Conservation (phyloP, 78 protist species). For the Acrasis kona region DNA sequence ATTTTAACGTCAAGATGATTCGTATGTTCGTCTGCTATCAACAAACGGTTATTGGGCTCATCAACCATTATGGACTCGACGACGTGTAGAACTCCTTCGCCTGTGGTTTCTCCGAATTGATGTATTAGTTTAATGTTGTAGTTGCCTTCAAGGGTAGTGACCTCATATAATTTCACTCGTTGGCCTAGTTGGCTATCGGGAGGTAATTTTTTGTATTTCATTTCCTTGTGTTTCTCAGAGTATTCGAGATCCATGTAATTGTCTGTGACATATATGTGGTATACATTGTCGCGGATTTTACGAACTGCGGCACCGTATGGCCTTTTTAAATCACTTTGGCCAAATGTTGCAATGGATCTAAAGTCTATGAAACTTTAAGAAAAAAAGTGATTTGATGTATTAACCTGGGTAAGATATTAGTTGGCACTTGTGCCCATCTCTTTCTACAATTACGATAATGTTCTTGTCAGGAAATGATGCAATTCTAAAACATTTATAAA, state of each 20-base stretch:
- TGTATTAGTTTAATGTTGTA: neutral
- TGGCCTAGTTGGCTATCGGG: neutral
- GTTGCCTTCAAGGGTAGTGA: neutral
- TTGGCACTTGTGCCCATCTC: neutral
- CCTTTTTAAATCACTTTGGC: neutral
- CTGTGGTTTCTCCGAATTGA: neutral
- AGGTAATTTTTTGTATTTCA: neutral
- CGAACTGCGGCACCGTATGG: neutral
- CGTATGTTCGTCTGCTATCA: neutral
- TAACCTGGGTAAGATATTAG: no score
- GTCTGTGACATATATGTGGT: neutral
- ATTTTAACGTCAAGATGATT: neutral
- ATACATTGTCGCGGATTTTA: neutral
- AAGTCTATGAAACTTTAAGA: no score
- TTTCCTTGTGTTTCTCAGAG: neutral
- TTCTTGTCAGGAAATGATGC: neutral
- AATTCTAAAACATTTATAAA: neutral
- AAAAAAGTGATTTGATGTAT: no score
- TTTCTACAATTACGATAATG: neutral
- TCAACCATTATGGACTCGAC: neutral
- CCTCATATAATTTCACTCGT: neutral
- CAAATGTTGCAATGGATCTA: no score
- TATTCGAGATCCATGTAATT: neutral
- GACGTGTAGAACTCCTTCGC: neutral
- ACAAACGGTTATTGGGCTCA: neutral